Base-by-base conservation (phyloP, 2,329 filamentous ascomycete species). In the Phymatotrichopsis omnivora region DNA sequence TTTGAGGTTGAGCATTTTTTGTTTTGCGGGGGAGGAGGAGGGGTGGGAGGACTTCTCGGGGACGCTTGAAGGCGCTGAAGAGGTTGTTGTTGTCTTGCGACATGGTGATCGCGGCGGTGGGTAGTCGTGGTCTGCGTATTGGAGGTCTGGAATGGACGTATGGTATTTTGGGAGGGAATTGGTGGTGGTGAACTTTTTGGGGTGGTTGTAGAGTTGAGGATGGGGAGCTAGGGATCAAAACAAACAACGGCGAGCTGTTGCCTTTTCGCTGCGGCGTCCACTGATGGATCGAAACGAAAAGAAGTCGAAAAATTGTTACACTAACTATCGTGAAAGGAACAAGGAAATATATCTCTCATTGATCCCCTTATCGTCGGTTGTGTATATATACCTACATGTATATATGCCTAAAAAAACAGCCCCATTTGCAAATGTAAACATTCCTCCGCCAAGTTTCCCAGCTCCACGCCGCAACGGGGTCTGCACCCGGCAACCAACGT, bases 31-130 rank as follows among this genome's bases (percentile, higher is more conserved):
- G 37, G 29, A 14, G 7, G 25, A 41, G 16, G n/a, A 33, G 37
- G 28, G 52, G 23, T 30, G 41, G 31, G 17, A 14, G n/a, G 47
- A 59, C 57, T 38, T 58, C 57, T 50, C 56, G 45, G 12, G 57
- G 51, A n/a, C 57, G 54, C 47, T 58, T 58, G 45, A 58, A 56
- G 27, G 57, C 56, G 47, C 56, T 58, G 44, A 57, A 59, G 24
- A 58, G 48, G 36, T 56, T 45, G 25, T 49, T 52, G 27, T 54
- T 49, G 33, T 58, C 53, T 41, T 55, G 52, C 38, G 56, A 57
- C 53, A 58, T 57, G 27, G 24, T 41, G 23, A 45, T 44, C 42
- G 36, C n/a, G 24, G 33, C 24, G 12, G 17, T 8, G 27, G 33
- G 22, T 24, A 33, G 30, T 16, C 6, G 11, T 11, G n/a, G n/a